Evolutionary conservation across 495 filamentous ascomycete species (phyloP).

Genomic region (Hypoxylon cercidicola): DNA sequence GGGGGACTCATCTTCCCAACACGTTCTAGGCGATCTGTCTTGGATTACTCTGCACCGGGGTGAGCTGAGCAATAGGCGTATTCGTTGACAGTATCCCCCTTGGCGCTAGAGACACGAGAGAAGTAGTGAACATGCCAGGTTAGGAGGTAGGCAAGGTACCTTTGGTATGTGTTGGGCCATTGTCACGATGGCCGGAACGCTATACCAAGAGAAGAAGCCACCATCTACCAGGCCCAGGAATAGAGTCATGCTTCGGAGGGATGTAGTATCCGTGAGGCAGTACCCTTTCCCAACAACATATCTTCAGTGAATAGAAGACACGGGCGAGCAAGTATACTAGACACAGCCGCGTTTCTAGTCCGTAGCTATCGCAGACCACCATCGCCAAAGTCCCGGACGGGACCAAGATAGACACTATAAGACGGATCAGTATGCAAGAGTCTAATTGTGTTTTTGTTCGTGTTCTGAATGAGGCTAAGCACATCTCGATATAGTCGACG

Average conservation of each 20-base stretch:
- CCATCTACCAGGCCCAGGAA: constrained; percentile 25
- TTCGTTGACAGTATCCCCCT: constrained; percentile 12
- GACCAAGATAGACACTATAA: constrained; percentile 18
- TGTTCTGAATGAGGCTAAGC: constrained; percentile 23
- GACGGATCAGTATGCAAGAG: constrained; percentile 30
- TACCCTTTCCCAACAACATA: constrained; percentile 10
- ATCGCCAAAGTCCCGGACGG: neutral
- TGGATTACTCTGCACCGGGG: constrained; percentile 21
- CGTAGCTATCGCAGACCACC: constrained; percentile 8
- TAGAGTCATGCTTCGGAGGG: constrained; percentile 20
- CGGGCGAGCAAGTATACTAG: constrained; percentile 9
- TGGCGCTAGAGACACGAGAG: constrained; percentile 8
- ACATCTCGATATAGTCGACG: constrained; percentile 30
- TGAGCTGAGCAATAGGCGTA: constrained; percentile 16
- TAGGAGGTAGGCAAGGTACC: constrained; percentile 3
- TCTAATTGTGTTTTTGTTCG: constrained; percentile 17
- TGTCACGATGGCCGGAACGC: constrained; percentile 1
- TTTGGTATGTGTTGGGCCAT: constrained; percentile 1
- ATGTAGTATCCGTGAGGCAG: constrained; percentile 26
- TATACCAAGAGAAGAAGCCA: constrained; percentile 11
- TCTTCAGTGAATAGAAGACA: constrained; percentile 5
- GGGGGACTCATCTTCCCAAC: constrained; percentile 13
- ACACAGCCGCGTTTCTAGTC: constrained; percentile 27
- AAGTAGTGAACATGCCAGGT: constrained; percentile 11
- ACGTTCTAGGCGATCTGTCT: constrained; percentile 6